A percentile compares a stretch with the other conserved stretches of the same genome.
Conservation (phyloP, 306 rosid species). For the Argentina anserina region DNA sequence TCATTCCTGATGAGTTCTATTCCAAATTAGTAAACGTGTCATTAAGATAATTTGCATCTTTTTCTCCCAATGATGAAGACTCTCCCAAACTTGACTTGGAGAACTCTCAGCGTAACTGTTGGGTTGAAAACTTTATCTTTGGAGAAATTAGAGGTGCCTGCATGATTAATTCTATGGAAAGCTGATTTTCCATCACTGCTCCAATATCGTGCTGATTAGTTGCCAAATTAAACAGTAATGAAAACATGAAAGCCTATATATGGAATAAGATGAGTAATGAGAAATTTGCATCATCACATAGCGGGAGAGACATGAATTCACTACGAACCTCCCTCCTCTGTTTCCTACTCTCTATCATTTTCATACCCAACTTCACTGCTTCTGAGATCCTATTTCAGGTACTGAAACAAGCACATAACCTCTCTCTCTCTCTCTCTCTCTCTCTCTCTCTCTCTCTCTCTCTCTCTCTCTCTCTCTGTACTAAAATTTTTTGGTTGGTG, state of each 20-base stretch:
- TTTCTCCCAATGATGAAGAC: no score
- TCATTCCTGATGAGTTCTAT: no score
- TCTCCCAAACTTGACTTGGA: no score
- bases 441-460: background rate
- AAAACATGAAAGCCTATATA: background rate
- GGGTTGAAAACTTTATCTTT: no score
- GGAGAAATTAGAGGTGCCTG: background rate
- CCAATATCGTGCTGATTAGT: background rate
- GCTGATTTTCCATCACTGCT: background rate
- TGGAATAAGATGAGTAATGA: background rate
- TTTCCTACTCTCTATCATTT: background rate
- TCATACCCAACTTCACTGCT: slow-evolving; percentile 4
- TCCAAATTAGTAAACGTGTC: no score
- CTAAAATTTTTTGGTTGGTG: background rate
- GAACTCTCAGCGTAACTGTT: no score
- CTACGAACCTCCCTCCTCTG: background rate
- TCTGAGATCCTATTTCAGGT: slow-evolving; percentile 11
- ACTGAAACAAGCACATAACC: background rate
- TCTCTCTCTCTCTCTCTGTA: background rate
- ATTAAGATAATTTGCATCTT: no score
- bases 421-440: background rate
- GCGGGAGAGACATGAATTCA: background rate
- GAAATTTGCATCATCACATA: background rate
- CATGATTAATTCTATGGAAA: background rate
- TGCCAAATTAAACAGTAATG: background rate